These are phyloP conservation scores for Verticillium longisporum DNA, from an alignment of 2,329 filamentous ascomycete species.

Conservation along the genomic window DNA sequence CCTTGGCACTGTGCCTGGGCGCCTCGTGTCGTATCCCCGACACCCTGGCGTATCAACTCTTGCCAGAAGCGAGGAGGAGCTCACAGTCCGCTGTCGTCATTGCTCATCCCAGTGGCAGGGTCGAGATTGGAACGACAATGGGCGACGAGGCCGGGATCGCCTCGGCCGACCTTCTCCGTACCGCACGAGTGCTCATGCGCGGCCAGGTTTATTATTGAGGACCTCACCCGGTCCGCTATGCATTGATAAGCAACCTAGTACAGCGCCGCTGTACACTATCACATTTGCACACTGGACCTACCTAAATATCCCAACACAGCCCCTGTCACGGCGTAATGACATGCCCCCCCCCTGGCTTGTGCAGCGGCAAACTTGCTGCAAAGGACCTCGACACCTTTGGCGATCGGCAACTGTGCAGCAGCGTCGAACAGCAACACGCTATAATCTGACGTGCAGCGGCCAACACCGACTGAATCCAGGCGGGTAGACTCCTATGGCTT, in stretches of 20 bases:
- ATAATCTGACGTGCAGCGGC: background rate
- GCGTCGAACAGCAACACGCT: background rate
- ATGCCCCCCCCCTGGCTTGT: background rate
- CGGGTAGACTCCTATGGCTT: background rate
- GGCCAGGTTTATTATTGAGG: constrained; percentile 37
- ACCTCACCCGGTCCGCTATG: background rate
- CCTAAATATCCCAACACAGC: no score
- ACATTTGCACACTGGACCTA: no score
- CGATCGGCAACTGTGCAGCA: background rate
- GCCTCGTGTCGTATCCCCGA: constrained; percentile 31
- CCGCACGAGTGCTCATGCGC: constrained; percentile 42
- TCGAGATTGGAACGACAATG: constrained; percentile 37
- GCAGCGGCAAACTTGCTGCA: background rate
- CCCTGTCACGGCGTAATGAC: background rate
- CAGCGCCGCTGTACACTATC: no score
- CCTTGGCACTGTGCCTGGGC: constrained; percentile 30
- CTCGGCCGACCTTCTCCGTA: constrained; percentile 38
- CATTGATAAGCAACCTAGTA: background rate
- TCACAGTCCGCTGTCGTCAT: constrained; percentile 29
- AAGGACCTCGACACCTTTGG: background rate
- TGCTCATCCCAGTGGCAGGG: constrained; percentile 37
- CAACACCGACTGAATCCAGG: background rate
- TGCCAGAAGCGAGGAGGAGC: background rate
- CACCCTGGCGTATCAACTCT: constrained; percentile 20
- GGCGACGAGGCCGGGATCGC: constrained; percentile 28